Conservation (phyloP, 306 rosid species). For the Rosa lucieae region DNA sequence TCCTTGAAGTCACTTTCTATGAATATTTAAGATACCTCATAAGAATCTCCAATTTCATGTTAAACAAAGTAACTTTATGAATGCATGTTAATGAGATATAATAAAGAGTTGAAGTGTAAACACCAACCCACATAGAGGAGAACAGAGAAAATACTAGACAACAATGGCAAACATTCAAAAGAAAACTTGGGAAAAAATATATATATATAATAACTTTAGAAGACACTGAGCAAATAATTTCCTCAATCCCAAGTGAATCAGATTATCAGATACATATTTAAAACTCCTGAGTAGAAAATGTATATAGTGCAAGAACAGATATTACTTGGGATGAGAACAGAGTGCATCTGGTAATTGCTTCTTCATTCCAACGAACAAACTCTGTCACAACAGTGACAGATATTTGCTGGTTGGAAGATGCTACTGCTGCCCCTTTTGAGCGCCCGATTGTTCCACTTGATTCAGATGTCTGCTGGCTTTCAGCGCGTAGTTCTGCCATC, state of each 20-base stretch:
- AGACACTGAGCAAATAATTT: not conserved
- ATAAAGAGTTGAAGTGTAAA: not conserved
- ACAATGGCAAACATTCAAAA: not conserved
- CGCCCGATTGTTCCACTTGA: constrained; percentile 92
- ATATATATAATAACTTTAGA: not conserved
- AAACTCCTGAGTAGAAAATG: not conserved
- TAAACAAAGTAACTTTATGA: not conserved
- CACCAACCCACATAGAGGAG: not conserved
- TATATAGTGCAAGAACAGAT: constrained; percentile 17
- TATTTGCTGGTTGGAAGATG: constrained; percentile 89
- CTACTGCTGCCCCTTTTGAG: constrained; percentile 72
- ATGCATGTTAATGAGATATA: not conserved
- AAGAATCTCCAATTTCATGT: constrained; percentile 6
- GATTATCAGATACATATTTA: not conserved
- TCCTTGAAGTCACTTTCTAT: not conserved
- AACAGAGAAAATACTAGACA: not conserved
- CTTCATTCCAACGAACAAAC: constrained; percentile 99
- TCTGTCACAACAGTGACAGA: constrained; percentile 98
- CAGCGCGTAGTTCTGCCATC: constrained; percentile 91
- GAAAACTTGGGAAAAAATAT: not conserved
- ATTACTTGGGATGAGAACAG: constrained; percentile 89
- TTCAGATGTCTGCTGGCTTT: constrained; percentile 75
- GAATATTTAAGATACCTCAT: not conserved
- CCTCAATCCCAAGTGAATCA: not conserved
- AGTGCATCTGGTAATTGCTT: constrained; percentile 93